phyloP scores from a whole-genome alignment of 345 rosid species.

The Gossypium anomalum region DNA sequence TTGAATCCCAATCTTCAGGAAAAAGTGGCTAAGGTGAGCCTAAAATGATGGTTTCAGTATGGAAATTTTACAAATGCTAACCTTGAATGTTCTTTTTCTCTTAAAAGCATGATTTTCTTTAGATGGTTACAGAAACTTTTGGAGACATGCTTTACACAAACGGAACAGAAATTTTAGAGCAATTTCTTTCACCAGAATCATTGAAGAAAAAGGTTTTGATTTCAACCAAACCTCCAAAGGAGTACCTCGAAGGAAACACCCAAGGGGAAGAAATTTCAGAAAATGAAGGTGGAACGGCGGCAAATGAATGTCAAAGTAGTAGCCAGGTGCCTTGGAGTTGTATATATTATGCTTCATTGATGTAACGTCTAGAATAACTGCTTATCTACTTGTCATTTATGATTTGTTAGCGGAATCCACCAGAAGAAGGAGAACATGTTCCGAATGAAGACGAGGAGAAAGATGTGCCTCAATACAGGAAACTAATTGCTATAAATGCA shows the following conservation, averaged over 20 bases:
- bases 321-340: background rate
- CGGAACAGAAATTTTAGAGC: slow-evolving; percentile 16
- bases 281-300: slow-evolving; percentile 15
- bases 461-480: slow-evolving; percentile 38
- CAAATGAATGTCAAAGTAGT: background rate
- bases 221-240: slow-evolving; percentile 85
- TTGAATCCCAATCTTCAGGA: slow-evolving; percentile 53
- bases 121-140: background rate
- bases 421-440: slow-evolving; percentile 18
- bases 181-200: slow-evolving; percentile 69
- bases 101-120: background rate
- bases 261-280: slow-evolving; percentile 6
- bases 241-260: slow-evolving; percentile 36
- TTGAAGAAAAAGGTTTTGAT: slow-evolving; percentile 59
- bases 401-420: slow-evolving; percentile 28
- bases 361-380: background rate
- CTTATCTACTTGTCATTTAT: background rate
- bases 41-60: background rate
- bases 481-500: slow-evolving; percentile 68
- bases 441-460: slow-evolving; percentile 40
- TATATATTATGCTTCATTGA: background rate
- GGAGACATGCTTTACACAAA: background rate
- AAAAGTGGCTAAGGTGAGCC: slow-evolving; percentile 57
- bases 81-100: background rate
- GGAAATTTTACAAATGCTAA: background rate